These are phyloP conservation scores for Tricladium varicosporioides DNA, from an alignment of 2,329 filamentous ascomycete genomes.

Conservation along the genomic window DNA sequence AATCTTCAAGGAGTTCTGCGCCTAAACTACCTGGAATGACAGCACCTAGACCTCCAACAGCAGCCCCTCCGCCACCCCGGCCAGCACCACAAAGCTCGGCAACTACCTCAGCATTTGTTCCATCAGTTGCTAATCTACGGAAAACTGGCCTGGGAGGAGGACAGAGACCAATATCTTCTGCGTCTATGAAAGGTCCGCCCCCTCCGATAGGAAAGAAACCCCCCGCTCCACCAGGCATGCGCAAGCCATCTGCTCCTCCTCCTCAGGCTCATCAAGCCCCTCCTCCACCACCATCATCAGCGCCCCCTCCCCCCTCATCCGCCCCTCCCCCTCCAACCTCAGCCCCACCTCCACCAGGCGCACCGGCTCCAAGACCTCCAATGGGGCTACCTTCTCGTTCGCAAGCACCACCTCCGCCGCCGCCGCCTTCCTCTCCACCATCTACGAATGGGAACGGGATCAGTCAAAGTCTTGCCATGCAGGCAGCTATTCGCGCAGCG, in stretches of 20 bases:
- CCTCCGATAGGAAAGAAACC: constrained; percentile 77
- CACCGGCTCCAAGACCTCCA: constrained; percentile 38
- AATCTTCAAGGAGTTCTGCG: constrained; percentile 57
- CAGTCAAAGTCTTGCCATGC: constrained; percentile 41
- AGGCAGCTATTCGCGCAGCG: constrained; percentile 45
- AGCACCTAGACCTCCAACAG: constrained; percentile 58
- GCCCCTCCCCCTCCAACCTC: constrained; percentile 39
- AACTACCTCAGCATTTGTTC: constrained; percentile 48
- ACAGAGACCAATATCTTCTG: constrained; percentile 58
- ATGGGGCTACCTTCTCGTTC: constrained; percentile 36
- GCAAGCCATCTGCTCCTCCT: constrained; percentile 52
- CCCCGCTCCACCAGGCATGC: constrained; percentile 57
- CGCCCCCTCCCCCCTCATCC: constrained; percentile 34
- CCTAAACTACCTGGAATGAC: constrained; percentile 55
- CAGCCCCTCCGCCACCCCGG: constrained; percentile 57
- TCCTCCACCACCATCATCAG: constrained; percentile 35
- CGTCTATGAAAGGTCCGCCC: constrained; percentile 67
- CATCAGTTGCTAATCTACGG: constrained; percentile 58
- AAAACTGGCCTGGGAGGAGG: constrained; percentile 51
- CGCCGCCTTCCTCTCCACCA: constrained; percentile 40
- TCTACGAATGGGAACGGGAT: constrained; percentile 29
- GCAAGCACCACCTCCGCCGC: constrained; percentile 33
- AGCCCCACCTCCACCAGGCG: constrained; percentile 36
- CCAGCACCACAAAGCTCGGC: constrained; percentile 45
- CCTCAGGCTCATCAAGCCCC: constrained; percentile 34